A percentile compares a stretch with the other conserved stretches of the same genome.
These are phyloP conservation scores for Moricandia moricandioides DNA, from an alignment of 345 rosid species.

Conservation along the genomic window DNA sequence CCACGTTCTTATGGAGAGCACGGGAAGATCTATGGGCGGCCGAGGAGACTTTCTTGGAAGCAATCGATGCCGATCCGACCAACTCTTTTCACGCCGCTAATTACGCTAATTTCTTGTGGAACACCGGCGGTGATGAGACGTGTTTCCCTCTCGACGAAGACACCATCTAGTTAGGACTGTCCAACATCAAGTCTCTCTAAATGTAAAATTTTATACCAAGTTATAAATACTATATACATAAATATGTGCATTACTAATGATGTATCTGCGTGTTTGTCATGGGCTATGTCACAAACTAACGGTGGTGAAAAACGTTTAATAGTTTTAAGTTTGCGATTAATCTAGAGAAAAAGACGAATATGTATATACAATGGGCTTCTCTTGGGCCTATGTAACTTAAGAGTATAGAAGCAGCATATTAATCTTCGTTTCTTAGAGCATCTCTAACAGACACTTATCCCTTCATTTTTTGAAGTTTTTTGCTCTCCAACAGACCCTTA, in stretches of 20 bases:
- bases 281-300: conserved; percentile 1
- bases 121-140: conserved; percentile 89
- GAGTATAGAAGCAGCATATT: no score
- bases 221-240: conserved; percentile 11
- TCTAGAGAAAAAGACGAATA: no score
- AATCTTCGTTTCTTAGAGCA: no score
- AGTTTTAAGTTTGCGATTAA: no score
- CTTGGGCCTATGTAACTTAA: no score
- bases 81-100: conserved; percentile 69
- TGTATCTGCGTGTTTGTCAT: conserved; percentile 10
- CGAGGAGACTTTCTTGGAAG: conserved; percentile 81
- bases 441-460: no score
- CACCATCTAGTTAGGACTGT: conserved; percentile 16
- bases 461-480: no score
- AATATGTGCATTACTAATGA: neutral
- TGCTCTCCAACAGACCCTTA: no score
- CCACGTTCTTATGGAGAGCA: conserved; percentile 76
- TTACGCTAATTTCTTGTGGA: conserved; percentile 95
- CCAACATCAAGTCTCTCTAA: neutral
- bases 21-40: conserved; percentile 85
- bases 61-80: conserved; percentile 72
- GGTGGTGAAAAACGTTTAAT: neutral
- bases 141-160: conserved; percentile 66
- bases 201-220: neutral
- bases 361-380: no score